Percentiles rank a stretch among this genome's conserved stretches.
These are phyloP conservation scores for Sutorius eximius DNA, from an alignment of 1,284 basidiomycete species.

Conservation along the genomic window DNA sequence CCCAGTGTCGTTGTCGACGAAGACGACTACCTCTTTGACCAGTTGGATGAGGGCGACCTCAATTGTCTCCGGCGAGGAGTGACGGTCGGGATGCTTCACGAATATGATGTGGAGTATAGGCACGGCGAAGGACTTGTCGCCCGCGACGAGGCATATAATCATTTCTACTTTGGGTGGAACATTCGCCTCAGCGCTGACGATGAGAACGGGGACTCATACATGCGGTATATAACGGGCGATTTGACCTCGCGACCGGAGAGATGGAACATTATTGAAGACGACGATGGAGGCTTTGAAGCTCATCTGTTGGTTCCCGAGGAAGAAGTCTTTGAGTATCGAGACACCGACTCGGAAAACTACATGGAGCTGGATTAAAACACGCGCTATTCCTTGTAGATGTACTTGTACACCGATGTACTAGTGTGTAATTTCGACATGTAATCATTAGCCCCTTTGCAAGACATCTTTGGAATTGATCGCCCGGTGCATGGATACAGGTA, in stretches of 20 bases:
- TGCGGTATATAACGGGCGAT: conserved; percentile 49
- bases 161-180: conserved; percentile 67
- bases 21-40: conserved; percentile 40
- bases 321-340: conserved; percentile 46
- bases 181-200: conserved; percentile 50
- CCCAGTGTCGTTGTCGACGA: conserved; percentile 42
- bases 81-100: conserved; percentile 55
- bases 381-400: background rate
- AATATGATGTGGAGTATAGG: conserved; percentile 54
- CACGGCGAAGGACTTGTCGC: conserved; percentile 53
- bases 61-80: conserved; percentile 61
- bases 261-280: conserved; percentile 46
- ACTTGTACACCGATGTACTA: conserved; percentile 6
- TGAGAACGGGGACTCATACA: conserved; percentile 50
- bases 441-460: background rate
- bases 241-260: conserved; percentile 48
- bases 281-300: conserved; percentile 44
- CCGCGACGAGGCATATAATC: conserved; percentile 39
- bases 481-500: background rate
- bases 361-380: conserved; percentile 25
- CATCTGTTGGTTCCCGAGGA: conserved; percentile 45
- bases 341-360: conserved; percentile 56
- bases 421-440: conserved; percentile 9
- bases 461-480: background rate
- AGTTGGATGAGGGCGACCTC: conserved; percentile 39